Base-by-base conservation (phyloP, 257 asterid genomes). In the Echium plantagineum region DNA sequence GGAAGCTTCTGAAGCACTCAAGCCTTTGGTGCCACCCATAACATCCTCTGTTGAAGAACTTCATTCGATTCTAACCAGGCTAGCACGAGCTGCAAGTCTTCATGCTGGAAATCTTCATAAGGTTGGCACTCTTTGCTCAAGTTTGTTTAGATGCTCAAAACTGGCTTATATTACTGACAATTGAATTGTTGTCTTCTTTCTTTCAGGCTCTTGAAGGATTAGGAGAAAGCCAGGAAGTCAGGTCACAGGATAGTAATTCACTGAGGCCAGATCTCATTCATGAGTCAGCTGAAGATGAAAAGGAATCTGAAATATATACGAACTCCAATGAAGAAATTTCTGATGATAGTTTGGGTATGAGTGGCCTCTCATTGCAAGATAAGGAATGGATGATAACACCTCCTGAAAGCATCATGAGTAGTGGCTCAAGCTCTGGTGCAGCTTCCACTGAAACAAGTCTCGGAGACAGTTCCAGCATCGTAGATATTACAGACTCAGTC, bases 41-140 rank as follows among this genome's bases (percentile, higher is more conserved):
- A 78, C 81, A 56, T 69, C 61, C 46, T 84, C 95, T 32, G 89
- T 84, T 65, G 69, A 76, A 83, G 98, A 87, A 71, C 86, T 93
- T 60, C 81, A 82, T 83, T 82, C 94, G 15, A 62, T 82, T 81
- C 62, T 89, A 80, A 89, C 81, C 74, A 72, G 82, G 74, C 90
- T 93, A 63, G 98, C 97, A 57, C 83, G 80, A 77, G 80, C 98
- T 62, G 95, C 98, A 20, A 72, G 95, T 84, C 81, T 88, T 74
- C 98, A 93, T 77, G 96, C 98, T 18, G 98, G 98, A 67, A 93
- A 93, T 77, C 97, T 93, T 71, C 97, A 93, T 75, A 93, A 93
- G 74, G 98, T 93, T 35, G 82, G 80, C 35, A 24, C 35, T 8
- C 18, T 56, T 26, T 16, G 60, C 42, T 56, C 24, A 56, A 9